phyloP scores from a whole-genome alignment of 441 rosid genomes.

The Capsella rubella region DNA sequence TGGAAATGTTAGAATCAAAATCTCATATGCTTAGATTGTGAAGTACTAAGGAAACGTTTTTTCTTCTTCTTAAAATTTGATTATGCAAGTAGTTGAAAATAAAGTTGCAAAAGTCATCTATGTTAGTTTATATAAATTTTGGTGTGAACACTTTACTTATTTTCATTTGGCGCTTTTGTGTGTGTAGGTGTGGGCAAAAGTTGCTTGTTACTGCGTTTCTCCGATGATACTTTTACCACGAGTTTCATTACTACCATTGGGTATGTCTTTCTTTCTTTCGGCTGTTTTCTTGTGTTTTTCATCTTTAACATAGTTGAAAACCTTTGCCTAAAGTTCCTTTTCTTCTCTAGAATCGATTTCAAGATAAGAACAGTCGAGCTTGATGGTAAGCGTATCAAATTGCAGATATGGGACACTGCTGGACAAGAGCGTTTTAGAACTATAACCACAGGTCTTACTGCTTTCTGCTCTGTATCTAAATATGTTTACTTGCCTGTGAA shows the following conservation, averaged over 20 bases:
- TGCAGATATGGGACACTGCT: slow-evolving; percentile 70
- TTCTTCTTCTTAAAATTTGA: not conserved
- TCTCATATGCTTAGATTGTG: slow-evolving; percentile 1
- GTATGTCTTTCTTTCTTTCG: slow-evolving; percentile 43
- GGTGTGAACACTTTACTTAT: not conserved
- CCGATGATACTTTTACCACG: slow-evolving; percentile 87
- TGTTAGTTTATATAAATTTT: not conserved
- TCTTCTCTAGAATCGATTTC: slow-evolving; percentile 52
- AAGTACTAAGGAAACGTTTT: not conserved
- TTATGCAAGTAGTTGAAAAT: not conserved
- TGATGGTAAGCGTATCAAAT: slow-evolving; percentile 63
- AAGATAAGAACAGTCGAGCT: slow-evolving; percentile 63
- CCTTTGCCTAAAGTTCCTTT: not conserved
- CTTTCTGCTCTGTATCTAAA: not conserved
- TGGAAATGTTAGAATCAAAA: slow-evolving; percentile 1
- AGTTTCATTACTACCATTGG: slow-evolving; percentile 89
- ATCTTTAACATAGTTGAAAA: slow-evolving; percentile 19
- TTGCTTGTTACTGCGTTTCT: slow-evolving; percentile 80
- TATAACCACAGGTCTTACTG: slow-evolving; percentile 51
- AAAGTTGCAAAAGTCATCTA: not conserved
- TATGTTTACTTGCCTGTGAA: not conserved
- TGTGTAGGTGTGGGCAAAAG: slow-evolving; percentile 78
- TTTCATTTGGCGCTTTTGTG: not conserved
- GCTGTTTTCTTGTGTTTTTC: slow-evolving; percentile 3
- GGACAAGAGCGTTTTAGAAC: slow-evolving; percentile 69